phyloP scores from a whole-genome alignment of 306 rosid species.

The Gynostemma pentaphyllum region DNA sequence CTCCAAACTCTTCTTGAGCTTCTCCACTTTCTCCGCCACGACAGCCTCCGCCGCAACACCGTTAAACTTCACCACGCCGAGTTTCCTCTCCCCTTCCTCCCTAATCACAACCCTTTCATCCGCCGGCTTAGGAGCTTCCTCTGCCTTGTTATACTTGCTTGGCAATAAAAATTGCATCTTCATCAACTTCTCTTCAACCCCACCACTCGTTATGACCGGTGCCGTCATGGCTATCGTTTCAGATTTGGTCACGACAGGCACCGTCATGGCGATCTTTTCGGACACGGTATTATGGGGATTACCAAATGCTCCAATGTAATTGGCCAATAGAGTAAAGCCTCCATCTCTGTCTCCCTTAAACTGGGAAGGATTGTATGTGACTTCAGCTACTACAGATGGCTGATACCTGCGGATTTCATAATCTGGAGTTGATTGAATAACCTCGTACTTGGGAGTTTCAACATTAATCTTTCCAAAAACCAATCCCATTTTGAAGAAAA shows the following conservation, averaged over 20 bases:
- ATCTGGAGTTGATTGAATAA: slow-evolving; percentile 33
- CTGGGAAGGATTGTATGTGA: slow-evolving; percentile 62
- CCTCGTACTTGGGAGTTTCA: slow-evolving; percentile 45
- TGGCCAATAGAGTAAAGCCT: slow-evolving; percentile 54
- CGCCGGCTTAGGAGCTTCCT: slow-evolving; percentile 74
- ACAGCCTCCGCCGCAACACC: slow-evolving; percentile 49
- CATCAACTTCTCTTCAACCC: slow-evolving; percentile 26
- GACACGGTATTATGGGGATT: slow-evolving; percentile 59
- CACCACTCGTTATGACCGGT: slow-evolving; percentile 50
- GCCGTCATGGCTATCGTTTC: slow-evolving; percentile 72
- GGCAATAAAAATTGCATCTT: slow-evolving; percentile 76
- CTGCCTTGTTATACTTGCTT: slow-evolving; percentile 35
- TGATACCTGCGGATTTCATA: slow-evolving; percentile 65
- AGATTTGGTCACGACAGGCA: slow-evolving; percentile 60
- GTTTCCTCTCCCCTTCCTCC: slow-evolving; percentile 61
- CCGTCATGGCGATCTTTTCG: slow-evolving; percentile 77
- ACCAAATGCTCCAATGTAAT: slow-evolving; percentile 76
- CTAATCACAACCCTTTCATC: slow-evolving; percentile 69
- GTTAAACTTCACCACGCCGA: slow-evolving; percentile 65
- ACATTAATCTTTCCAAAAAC: slow-evolving; percentile 59
- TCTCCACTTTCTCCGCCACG: slow-evolving; percentile 57
- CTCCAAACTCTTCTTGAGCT: slow-evolving; percentile 46
- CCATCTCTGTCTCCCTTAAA: slow-evolving; percentile 76
- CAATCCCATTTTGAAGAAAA: slow-evolving; percentile 50
- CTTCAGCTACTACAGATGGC: slow-evolving; percentile 56